phyloP scores from a whole-genome alignment of 2,329 filamentous ascomycete genomes.

The Fusarium dlaminii region DNA sequence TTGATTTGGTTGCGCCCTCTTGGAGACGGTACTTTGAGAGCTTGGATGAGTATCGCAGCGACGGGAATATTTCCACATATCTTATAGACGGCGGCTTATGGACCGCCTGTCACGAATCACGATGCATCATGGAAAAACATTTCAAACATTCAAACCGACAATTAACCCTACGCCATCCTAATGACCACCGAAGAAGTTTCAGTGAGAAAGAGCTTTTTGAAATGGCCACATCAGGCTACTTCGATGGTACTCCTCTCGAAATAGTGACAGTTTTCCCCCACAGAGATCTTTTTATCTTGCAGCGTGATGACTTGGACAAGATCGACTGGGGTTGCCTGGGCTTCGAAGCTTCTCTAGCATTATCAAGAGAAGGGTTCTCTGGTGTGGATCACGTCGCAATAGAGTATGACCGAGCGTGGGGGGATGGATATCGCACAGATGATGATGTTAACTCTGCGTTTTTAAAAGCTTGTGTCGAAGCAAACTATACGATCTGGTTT shows the following conservation, averaged over 20 bases:
- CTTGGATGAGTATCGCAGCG: neutral
- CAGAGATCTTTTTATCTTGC: neutral
- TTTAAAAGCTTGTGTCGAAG: neutral
- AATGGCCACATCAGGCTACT: neutral
- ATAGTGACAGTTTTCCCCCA: neutral
- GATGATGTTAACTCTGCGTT: accelerated
- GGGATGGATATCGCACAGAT: accelerated
- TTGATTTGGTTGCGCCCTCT: neutral
- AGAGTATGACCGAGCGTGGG: neutral
- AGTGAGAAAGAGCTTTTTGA: neutral
- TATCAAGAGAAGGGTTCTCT: neutral
- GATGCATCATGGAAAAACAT: neutral
- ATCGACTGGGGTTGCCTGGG: neutral
- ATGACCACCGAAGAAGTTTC: neutral
- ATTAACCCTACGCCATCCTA: accelerated
- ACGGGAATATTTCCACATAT: neutral
- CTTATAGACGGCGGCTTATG: neutral
- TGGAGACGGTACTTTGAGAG: neutral
- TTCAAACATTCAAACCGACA: neutral
- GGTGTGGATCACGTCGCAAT: neutral
- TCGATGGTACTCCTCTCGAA: neutral
- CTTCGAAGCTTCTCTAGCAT: neutral
- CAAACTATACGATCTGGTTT: neutral
- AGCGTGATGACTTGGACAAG: neutral
- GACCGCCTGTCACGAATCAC: neutral